Evolutionary conservation across 2,329 filamentous ascomycete genomes (phyloP).

Genomic region (Aciculosporium take): DNA sequence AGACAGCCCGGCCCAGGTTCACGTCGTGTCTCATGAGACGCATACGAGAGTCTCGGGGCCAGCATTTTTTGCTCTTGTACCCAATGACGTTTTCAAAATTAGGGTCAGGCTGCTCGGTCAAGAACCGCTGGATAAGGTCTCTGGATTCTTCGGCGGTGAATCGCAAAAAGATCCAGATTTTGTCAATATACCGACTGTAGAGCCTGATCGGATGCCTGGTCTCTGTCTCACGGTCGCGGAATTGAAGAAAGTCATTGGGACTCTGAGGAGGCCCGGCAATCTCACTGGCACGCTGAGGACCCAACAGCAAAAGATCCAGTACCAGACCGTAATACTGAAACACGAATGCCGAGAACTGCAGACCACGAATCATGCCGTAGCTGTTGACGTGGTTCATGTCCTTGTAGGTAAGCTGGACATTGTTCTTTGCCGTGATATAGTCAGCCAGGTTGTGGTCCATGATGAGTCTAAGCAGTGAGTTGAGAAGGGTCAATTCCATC

Average conservation of each 20-base stretch:
- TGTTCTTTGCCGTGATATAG: conserved; percentile 99
- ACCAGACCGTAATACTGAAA: conserved; percentile 98
- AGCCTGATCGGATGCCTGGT: conserved; percentile 87
- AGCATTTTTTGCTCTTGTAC: conserved; percentile 99
- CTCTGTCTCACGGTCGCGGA: conserved; percentile 84
- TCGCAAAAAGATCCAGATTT: conserved; percentile 94
- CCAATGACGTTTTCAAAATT: conserved; percentile 99
- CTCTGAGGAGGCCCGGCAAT: conserved; percentile 87
- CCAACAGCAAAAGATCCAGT: conserved; percentile 80
- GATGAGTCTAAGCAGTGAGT: conserved; percentile 81
- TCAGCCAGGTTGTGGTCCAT: conserved; percentile 99
- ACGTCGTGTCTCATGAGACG: conserved; percentile 97
- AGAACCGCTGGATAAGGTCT: conserved; percentile 90
- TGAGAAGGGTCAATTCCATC: conserved; percentile 90
- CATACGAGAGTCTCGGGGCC: conserved; percentile 96
- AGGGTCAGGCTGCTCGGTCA: conserved; percentile 94
- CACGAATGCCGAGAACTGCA: conserved; percentile 96
- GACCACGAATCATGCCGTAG: conserved; percentile 93
- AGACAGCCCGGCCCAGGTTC: conserved; percentile 90
- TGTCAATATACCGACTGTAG: conserved; percentile 97
- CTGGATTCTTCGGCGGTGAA: conserved; percentile 90
- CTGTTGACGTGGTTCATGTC: conserved; percentile 99
- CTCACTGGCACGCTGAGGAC: conserved; percentile 90
- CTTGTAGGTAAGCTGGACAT: conserved; percentile 97
- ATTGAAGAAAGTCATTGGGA: conserved; percentile 96